Base-by-base conservation (phyloP, 106 monocot species). In the Alisma plantagoaquatica region DNA sequence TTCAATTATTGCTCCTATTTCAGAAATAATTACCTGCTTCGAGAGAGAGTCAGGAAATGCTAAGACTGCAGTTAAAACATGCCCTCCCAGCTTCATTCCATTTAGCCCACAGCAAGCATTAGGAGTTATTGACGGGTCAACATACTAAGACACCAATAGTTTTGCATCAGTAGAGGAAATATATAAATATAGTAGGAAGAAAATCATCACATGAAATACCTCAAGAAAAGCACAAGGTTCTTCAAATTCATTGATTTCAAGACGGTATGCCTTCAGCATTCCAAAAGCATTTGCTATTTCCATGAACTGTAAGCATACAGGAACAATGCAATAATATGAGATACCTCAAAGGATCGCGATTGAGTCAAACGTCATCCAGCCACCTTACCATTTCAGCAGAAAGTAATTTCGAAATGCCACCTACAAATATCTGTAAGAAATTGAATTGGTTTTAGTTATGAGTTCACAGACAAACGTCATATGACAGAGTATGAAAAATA, bases 101-200 rank as follows among this genome's bases (percentile, higher is more conserved):
- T 90, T 85, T 23, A 98, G 56, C 41, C 98, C 84, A 31, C 79
- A 76, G 73, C 90, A 79, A 31, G 98, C 98, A 46, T 77, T 86
- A 15, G 62, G 54, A 57, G 98, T 98, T 28, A 79, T 33, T 0
- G 76, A 78, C 44, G 65, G 76, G 67, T 98, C 98, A 29, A 59
- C 60, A 70, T 82, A 98, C 98, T 98, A 68, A 44, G 27, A 31
- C 20, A 46, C 32, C 18, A 30, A 5, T 51, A 53, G 5, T 11
- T 17, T 2, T 50, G 21, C 22, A 31, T 7, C 45, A 29, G 43
- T 49, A 31, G 29, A 44, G 19, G n/a, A 2, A 29, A 53, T n/a
- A n/a, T 19, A 45, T n/a, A n/a, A n/a, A n/a, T n/a, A n/a, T n/a
- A n/a, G n/a, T n/a, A n/a, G n/a, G n/a, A n/a, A n/a, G n/a, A n/a